Evolutionary conservation across 352 stramenopile species (phyloP).

Genomic region (Albugo candida): DNA sequence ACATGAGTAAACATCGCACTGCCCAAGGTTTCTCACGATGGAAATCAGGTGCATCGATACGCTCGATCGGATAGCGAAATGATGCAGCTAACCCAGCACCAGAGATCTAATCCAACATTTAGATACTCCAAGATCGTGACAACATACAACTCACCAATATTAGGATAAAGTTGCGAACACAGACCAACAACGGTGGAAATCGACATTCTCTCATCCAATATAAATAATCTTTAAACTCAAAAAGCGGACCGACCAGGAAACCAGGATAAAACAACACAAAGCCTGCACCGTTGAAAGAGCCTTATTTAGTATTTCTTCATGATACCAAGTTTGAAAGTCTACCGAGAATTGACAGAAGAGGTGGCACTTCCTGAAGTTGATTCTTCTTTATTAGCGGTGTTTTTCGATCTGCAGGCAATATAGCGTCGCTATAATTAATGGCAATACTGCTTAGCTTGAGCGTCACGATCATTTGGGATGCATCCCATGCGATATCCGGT

Average conservation of each 20-base stretch:
- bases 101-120: constrained; percentile 19
- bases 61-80: constrained; percentile 49
- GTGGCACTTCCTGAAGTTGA: constrained; percentile 34
- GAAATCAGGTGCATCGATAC: constrained; percentile 63
- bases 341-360: constrained; percentile 58
- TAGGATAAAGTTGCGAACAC: constrained; percentile 38
- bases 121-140: background rate
- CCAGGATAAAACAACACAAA: constrained; percentile 81
- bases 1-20: constrained; percentile 49
- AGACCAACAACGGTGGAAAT: too few species aligned
- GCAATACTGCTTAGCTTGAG: constrained; percentile 63
- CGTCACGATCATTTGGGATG: constrained; percentile 59
- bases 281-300: constrained; percentile 12
- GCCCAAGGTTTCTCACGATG: constrained; percentile 33
- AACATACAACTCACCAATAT: constrained; percentile 24
- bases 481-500: constrained; percentile 21
- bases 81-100: constrained; percentile 49
- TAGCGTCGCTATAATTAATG: constrained; percentile 68
- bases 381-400: constrained; percentile 54
- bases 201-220: constrained; percentile 44
- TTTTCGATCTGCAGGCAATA: constrained; percentile 50
- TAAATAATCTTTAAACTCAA: constrained; percentile 76
- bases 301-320: background rate
- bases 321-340: background rate
- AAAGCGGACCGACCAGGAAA: constrained; percentile 57